phyloP scores from a whole-genome alignment of 495 filamentous ascomycete species.

The Aspergillus coremiiformis region DNA sequence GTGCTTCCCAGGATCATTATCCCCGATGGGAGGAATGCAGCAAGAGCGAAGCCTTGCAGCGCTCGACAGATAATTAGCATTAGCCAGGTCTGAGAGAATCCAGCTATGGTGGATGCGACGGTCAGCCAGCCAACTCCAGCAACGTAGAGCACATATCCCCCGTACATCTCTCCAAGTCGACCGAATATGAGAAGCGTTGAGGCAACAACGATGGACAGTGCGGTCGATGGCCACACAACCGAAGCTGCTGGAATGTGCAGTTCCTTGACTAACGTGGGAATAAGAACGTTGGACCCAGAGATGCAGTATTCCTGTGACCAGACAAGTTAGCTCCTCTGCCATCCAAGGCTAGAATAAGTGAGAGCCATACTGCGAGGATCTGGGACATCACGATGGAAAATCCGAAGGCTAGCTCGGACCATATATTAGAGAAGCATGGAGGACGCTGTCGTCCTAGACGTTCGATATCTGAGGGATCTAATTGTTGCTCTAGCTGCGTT shows the following conservation, averaged over 20 bases:
- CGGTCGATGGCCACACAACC: conserved; percentile 72
- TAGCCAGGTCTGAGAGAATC: conserved; percentile 59
- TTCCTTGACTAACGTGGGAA: conserved; percentile 57
- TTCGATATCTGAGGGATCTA: background rate
- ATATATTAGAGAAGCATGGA: conserved; percentile 49
- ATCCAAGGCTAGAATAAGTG: background rate
- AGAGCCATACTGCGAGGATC: conserved; percentile 51
- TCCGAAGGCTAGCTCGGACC: conserved; percentile 62
- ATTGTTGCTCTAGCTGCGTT: conserved; percentile 4
- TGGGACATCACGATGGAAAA: conserved; percentile 68
- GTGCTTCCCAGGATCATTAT: conserved; percentile 73
- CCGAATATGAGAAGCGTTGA: conserved; percentile 72
- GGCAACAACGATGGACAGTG: conserved; percentile 67
- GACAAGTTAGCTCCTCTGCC: background rate
- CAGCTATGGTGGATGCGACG: conserved; percentile 64
- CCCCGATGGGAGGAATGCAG: conserved; percentile 68
- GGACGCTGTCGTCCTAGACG: conserved; percentile 63
- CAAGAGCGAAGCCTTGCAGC: conserved; percentile 70
- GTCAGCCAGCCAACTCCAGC: conserved; percentile 63
- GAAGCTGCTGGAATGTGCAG: conserved; percentile 58
- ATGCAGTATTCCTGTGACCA: conserved; percentile 63
- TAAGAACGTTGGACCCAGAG: conserved; percentile 76
- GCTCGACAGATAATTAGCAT: conserved; percentile 74
- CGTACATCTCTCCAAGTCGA: conserved; percentile 68
- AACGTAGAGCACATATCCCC: conserved; percentile 65